Evolutionary conservation across 768 basidiomycete genomes (phyloP).

Genomic region (Pisolithus marmoratus): DNA sequence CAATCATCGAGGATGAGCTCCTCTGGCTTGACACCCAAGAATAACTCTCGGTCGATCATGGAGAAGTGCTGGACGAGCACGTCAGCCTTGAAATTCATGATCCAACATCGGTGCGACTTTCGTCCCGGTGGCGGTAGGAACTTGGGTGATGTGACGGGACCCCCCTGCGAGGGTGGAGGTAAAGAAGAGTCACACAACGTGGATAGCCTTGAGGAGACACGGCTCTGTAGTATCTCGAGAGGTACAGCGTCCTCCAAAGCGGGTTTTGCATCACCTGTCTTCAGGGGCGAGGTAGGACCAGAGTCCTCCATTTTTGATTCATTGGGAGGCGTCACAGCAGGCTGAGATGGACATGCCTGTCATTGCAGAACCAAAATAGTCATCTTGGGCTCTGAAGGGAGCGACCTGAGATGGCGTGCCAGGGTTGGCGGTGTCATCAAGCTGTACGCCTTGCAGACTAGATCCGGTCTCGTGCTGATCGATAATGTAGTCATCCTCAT

Average conservation of each 20-base stretch:
- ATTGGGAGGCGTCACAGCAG: slow-evolving; percentile 13
- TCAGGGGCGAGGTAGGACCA: slow-evolving; percentile 24
- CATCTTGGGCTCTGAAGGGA: slow-evolving; percentile 18
- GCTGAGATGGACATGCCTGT: slow-evolving; percentile 12
- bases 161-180: slow-evolving; percentile 10
- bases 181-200: slow-evolving; percentile 26
- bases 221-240: slow-evolving; percentile 57
- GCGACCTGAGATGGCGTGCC: slow-evolving; percentile 15
- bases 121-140: slow-evolving; percentile 33
- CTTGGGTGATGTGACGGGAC: slow-evolving; percentile 26
- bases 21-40: slow-evolving; percentile 80
- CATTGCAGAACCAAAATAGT: slow-evolving; percentile 16
- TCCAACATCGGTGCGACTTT: slow-evolving; percentile 63
- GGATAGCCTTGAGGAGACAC: slow-evolving; percentile 38
- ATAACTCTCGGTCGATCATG: slow-evolving; percentile 85
- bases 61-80: slow-evolving; percentile 72
- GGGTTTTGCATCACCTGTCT: slow-evolving; percentile 41
- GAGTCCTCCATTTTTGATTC: not conserved
- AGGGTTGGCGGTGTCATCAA: slow-evolving; percentile 7
- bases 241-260: slow-evolving; percentile 59
- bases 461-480: slow-evolving; percentile 30
- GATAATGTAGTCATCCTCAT: slow-evolving; percentile 24
- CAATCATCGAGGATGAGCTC: slow-evolving; percentile 77
- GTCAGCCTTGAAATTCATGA: slow-evolving; percentile 57
- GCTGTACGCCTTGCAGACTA: slow-evolving; percentile 4